phyloP scores from a whole-genome alignment of 768 basidiomycete genomes.

The Lentinula lateritia region DNA sequence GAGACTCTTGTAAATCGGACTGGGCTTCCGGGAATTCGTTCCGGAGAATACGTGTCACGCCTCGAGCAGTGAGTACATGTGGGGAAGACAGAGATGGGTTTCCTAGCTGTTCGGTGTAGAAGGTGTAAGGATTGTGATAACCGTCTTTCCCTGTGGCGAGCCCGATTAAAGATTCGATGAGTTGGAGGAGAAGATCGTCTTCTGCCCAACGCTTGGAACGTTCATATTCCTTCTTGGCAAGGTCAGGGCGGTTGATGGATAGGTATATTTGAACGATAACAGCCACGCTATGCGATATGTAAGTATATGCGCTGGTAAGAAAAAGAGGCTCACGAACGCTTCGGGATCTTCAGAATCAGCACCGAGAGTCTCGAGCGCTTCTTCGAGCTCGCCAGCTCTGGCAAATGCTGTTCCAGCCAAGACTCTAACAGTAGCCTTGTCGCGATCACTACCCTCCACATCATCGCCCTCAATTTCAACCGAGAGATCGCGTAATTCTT shows the following conservation, averaged over 20 bases:
- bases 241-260: constrained; percentile 82
- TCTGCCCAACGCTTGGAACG: constrained; percentile 82
- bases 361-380: constrained; percentile 85
- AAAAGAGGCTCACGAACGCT: constrained; percentile 52
- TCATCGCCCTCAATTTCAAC: constrained; percentile 85
- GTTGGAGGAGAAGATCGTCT: constrained; percentile 84
- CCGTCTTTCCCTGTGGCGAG: constrained; percentile 70
- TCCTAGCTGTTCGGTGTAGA: constrained; percentile 80
- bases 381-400: constrained; percentile 80
- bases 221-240: constrained; percentile 83
- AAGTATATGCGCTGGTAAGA: not conserved
- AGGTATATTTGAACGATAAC: constrained; percentile 83
- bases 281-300: constrained; percentile 51
- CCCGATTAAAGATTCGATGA: constrained; percentile 80
- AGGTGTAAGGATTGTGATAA: constrained; percentile 49
- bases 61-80: constrained; percentile 73
- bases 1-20: constrained; percentile 74
- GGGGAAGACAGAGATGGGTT: constrained; percentile 75
- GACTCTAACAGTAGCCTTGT: constrained; percentile 71
- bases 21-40: constrained; percentile 73
- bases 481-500: constrained; percentile 79
- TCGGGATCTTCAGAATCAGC: constrained; percentile 76
- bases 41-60: constrained; percentile 71
- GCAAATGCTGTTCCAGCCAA: constrained; percentile 86
- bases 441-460: constrained; percentile 56